phyloP scores from a whole-genome alignment of 441 rosid genomes.

The Eruca vesicaria region DNA sequence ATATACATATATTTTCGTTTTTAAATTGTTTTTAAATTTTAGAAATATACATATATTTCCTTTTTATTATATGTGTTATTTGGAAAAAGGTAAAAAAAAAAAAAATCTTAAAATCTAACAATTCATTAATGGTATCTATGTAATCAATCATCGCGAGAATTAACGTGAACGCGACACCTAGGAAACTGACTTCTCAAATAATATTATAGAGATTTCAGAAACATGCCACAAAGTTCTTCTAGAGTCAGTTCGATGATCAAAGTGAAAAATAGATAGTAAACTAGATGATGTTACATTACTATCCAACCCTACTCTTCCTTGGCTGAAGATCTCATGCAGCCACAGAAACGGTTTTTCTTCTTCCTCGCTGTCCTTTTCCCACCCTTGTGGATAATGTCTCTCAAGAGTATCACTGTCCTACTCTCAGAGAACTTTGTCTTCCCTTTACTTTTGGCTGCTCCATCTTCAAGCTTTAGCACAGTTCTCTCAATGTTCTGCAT shows the following conservation, averaged over 20 bases:
- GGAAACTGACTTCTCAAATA: too few relatives aligned
- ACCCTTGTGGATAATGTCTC: constrained; percentile 70
- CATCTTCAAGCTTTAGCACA: constrained; percentile 76
- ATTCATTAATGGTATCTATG: too few relatives aligned
- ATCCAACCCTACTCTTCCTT: constrained; percentile 33
- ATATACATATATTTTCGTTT: too few relatives aligned
- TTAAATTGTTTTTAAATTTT: too few relatives aligned
- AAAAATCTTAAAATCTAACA: too few relatives aligned
- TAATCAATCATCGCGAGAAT: too few relatives aligned
- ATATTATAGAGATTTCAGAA: not conserved
- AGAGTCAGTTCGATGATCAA: constrained; percentile 25
- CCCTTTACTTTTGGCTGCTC: constrained; percentile 48
- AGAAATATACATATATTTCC: too few relatives aligned
- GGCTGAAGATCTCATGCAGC: constrained; percentile 50
- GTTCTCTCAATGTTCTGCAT: constrained; percentile 65
- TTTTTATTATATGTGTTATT: too few relatives aligned
- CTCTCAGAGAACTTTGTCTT: constrained; percentile 49
- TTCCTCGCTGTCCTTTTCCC: constrained; percentile 50
- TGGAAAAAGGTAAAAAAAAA: too few relatives aligned
- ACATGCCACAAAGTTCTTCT: constrained; percentile 19
- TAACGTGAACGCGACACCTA: too few relatives aligned
- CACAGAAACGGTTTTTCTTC: constrained; percentile 74
- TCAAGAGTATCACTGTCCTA: constrained; percentile 60
- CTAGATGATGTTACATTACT: constrained; percentile 22
- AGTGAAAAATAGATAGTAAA: constrained; percentile 24